A percentile compares a stretch with the other conserved stretches of the same genome.
Conservation (phyloP, 441 rosid genomes). For the Erysimum pusillum region DNA sequence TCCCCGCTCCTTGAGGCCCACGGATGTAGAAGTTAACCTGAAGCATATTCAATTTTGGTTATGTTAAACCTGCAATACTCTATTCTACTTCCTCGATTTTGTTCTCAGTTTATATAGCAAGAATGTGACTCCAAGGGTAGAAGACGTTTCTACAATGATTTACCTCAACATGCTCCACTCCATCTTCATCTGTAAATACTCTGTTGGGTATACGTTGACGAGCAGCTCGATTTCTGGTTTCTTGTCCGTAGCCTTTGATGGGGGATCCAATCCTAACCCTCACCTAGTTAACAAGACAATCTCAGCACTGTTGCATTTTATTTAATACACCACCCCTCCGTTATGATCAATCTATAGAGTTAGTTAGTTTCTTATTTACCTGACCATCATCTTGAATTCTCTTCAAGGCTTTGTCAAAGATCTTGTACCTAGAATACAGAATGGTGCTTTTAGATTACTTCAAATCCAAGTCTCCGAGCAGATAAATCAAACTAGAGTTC, state of each 20-base stretch:
- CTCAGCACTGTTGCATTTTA: conserved; percentile 11
- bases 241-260: conserved; percentile 96
- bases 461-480: conserved; percentile 26
- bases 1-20: conserved; percentile 96
- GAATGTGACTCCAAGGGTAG: not conserved
- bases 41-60: conserved; percentile 1
- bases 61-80: conserved; percentile 16
- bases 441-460: conserved; percentile 16
- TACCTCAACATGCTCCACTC: conserved; percentile 92
- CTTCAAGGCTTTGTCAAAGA: conserved; percentile 84
- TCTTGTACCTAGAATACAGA: conserved; percentile 67
- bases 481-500: conserved; percentile 33
- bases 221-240: conserved; percentile 95
- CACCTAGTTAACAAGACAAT: conserved; percentile 61
- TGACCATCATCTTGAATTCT: conserved; percentile 93
- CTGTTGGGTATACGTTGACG: conserved; percentile 92
- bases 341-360: conserved; percentile 39
- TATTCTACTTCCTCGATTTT: not conserved
- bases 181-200: conserved; percentile 87
- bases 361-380: conserved; percentile 52
- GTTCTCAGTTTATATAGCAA: not conserved
- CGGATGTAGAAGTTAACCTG: conserved; percentile 88
- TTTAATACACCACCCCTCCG: not conserved
- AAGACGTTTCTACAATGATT: conserved; percentile 12
- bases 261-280: conserved; percentile 97